A percentile compares a stretch with the other conserved stretches of the same genome.
Evolutionary conservation across 305 asterid genomes (phyloP).

Genomic region (Solanum hybrid): DNA sequence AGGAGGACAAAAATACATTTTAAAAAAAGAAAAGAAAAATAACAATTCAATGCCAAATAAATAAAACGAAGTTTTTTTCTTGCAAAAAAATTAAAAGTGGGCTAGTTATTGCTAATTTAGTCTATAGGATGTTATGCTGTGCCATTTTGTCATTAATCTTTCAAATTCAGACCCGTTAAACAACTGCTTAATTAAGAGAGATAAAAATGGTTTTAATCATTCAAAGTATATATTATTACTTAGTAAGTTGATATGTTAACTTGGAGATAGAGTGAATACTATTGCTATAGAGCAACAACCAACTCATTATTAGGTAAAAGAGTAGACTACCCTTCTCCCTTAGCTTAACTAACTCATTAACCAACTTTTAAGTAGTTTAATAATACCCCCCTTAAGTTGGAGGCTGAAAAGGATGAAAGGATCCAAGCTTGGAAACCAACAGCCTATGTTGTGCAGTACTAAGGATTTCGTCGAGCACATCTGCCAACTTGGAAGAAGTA

Average conservation of each 20-base stretch:
- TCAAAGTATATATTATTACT: not conserved
- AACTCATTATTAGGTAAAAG: not conserved
- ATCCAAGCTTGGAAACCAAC: not conserved
- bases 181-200: not conserved
- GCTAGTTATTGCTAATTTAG: too few relatives aligned
- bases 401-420: not conserved
- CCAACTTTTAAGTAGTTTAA: not conserved
- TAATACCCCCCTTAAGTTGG: not conserved
- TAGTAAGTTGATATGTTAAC: not conserved
- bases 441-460: not conserved
- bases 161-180: not conserved
- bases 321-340: not conserved
- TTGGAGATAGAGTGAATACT: not conserved
- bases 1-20: too few relatives aligned
- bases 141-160: not conserved
- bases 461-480: not conserved
- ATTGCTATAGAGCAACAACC: not conserved
- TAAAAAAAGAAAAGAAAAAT: too few relatives aligned
- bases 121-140: too few relatives aligned
- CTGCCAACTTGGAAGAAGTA: not conserved
- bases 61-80: too few relatives aligned
- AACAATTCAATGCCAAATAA: too few relatives aligned
- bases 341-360: not conserved
- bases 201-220: not conserved
- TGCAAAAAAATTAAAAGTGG: too few relatives aligned